Evolutionary conservation across 345 rosid species (phyloP).

Genomic region (Eucalyptus camaldulensis): DNA sequence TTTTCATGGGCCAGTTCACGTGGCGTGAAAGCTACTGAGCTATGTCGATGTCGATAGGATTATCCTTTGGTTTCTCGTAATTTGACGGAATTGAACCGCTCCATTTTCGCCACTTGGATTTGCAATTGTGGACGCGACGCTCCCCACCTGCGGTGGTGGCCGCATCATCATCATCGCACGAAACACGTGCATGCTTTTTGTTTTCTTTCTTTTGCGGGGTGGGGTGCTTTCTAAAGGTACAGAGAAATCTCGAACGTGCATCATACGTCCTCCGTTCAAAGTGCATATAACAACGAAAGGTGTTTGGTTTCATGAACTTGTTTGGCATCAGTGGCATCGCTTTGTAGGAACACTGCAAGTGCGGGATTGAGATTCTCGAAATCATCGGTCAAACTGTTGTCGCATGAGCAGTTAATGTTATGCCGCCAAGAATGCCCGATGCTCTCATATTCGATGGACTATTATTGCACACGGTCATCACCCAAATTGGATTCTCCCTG

Average conservation of each 20-base stretch:
- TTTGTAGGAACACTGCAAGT: neutral
- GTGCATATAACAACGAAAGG: neutral
- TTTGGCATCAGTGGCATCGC: neutral
- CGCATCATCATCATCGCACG: neutral
- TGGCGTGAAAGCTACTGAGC: neutral
- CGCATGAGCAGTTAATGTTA: neutral
- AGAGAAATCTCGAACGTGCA: neutral
- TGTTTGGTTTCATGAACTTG: neutral
- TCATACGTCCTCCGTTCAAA: neutral
- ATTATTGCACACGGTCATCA: too few relatives aligned
- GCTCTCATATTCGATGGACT: neutral
- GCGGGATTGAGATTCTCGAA: neutral
- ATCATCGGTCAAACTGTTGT: too few relatives aligned
- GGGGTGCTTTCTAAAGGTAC: neutral
- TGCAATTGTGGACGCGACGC: neutral
- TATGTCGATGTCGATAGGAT: neutral
- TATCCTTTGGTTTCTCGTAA: accelerated
- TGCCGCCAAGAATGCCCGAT: neutral
- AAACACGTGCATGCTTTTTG: neutral
- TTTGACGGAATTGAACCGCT: neutral
- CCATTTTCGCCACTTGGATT: neutral
- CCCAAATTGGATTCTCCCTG: neutral
- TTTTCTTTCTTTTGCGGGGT: neutral
- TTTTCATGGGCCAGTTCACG: neutral
- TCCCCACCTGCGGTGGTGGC: neutral